phyloP scores from a whole-genome alignment of 208 protist genomes.

The Balamuthia mandrillaris region DNA sequence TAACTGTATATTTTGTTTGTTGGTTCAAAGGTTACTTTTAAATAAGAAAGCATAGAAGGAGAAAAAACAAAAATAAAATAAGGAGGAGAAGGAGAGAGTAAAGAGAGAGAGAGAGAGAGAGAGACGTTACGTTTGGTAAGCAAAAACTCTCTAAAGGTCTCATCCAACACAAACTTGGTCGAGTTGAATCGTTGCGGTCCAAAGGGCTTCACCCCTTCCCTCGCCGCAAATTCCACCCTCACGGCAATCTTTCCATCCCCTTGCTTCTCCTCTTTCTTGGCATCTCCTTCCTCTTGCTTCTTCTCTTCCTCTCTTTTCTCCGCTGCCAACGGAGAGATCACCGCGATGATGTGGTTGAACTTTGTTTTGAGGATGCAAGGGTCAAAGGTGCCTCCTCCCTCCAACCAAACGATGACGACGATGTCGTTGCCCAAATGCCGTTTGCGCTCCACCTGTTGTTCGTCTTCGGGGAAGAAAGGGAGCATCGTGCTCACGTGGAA shows the following conservation, averaged over 20 bases:
- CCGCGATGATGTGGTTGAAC: conserved; percentile 40
- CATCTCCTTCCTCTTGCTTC: too few relatives aligned
- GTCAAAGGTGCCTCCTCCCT: conserved; percentile 1
- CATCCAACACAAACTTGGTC: background rate
- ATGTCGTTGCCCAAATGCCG: conserved; percentile 57
- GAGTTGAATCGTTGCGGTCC: background rate
- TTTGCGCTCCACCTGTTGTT: conserved; percentile 60
- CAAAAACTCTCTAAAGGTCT: background rate
- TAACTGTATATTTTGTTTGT: background rate
- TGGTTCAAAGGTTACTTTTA: background rate
- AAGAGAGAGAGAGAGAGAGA: background rate
- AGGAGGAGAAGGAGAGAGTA: background rate
- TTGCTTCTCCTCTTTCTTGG: too few relatives aligned
- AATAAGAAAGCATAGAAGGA: background rate
- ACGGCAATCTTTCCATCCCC: background rate
- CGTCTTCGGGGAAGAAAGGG: conserved; percentile 54
- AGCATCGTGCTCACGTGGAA: conserved; percentile 63
- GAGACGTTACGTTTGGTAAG: background rate
- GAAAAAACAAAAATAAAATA: background rate
- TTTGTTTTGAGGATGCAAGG: background rate
- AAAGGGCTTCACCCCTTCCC: conserved; percentile 3
- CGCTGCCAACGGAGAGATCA: too few relatives aligned
- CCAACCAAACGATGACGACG: conserved; percentile 37
- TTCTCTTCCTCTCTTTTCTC: conserved; percentile 5
- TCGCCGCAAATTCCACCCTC: background rate